phyloP scores from a whole-genome alignment of 2,329 filamentous ascomycete species.

The Aureobasidium sp. region DNA sequence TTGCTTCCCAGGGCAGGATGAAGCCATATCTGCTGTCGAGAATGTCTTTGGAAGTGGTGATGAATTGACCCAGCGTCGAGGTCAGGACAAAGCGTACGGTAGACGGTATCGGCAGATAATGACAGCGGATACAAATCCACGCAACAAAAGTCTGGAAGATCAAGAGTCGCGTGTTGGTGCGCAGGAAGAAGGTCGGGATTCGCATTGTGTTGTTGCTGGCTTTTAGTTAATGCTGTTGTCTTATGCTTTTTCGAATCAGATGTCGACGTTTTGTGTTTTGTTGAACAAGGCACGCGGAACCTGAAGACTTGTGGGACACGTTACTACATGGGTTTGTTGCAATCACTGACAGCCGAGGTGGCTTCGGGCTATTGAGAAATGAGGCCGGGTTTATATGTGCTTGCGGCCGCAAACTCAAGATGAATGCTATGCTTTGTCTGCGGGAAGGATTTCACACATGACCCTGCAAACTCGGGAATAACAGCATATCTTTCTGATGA shows the following conservation, averaged over 20 bases:
- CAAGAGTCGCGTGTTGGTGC: background rate
- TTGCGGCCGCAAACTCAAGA: background rate
- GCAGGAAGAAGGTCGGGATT: conserved; percentile 4
- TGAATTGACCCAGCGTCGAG: background rate
- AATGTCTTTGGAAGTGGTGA: background rate
- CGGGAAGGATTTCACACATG: background rate
- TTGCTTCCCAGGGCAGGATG: background rate
- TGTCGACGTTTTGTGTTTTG: too few species aligned
- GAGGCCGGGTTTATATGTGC: background rate
- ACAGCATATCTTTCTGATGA: background rate
- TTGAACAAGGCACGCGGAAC: too few species aligned
- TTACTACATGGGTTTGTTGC: background rate
- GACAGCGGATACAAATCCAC: background rate
- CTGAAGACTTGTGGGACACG: background rate
- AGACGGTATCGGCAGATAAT: background rate
- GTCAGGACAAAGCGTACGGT: background rate
- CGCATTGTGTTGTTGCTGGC: background rate
- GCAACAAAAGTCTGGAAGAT: conserved; percentile 5
- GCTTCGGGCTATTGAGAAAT: background rate
- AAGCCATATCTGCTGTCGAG: background rate
- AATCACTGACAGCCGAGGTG: background rate
- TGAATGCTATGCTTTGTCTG: background rate
- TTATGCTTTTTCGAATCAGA: background rate
- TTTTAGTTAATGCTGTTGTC: background rate
- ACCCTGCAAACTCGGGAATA: background rate